Evolutionary conservation across 2,329 filamentous ascomycete species (phyloP).

Genomic region (Calonectria pauciramosa): DNA sequence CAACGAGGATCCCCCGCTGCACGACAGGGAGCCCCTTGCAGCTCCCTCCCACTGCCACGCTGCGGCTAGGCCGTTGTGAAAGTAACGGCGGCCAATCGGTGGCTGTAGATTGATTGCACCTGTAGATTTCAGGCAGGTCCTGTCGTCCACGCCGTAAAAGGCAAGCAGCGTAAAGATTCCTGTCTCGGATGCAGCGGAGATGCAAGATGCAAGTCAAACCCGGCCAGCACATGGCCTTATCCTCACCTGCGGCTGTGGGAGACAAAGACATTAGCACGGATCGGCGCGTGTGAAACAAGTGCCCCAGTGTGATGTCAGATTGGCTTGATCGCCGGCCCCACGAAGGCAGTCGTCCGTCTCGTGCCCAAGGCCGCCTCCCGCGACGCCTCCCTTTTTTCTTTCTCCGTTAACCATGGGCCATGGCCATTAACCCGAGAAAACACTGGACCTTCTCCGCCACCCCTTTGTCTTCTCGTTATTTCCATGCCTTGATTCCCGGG

Average conservation of each 20-base stretch:
- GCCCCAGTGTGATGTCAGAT: slow-evolving; percentile 12
- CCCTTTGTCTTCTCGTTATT: not conserved
- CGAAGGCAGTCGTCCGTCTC: not conserved
- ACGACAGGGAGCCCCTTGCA: not conserved
- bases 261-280: slow-evolving; percentile 9
- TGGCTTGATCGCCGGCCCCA: slow-evolving; percentile 4
- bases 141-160: not conserved
- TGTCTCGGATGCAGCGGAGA: not conserved
- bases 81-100: not conserved
- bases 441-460: not conserved
- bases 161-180: not conserved
- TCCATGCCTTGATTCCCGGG: not conserved
- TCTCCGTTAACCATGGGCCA: not conserved
- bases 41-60: not conserved
- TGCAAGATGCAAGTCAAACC: not conserved
- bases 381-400: slow-evolving; percentile 1
- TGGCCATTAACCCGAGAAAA: not conserved
- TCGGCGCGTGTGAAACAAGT: slow-evolving; percentile 11
- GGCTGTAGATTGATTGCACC: not conserved
- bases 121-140: not conserved
- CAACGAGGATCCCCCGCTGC: slow-evolving; percentile 10
- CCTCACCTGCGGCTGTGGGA: not conserved
- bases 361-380: not conserved
- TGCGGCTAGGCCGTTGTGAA: not conserved
- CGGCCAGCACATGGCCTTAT: not conserved